Evolutionary conservation across 2,329 filamentous ascomycete species (phyloP).

Genomic region (Scedosporium dehoogii): DNA sequence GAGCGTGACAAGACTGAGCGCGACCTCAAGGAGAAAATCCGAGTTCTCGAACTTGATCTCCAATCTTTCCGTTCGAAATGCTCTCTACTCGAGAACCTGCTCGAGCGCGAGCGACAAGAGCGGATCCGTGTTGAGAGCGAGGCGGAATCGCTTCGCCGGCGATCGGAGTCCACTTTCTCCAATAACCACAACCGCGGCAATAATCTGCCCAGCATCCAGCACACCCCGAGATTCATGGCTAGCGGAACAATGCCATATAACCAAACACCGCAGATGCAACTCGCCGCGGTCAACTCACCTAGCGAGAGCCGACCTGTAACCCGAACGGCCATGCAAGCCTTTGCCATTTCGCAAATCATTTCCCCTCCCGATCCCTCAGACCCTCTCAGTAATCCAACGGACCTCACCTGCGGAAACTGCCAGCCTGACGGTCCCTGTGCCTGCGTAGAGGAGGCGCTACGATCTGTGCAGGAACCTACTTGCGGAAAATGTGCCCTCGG

Average conservation of each 20-base stretch:
- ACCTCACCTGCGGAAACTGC: conserved; percentile 46
- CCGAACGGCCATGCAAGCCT: conserved; percentile 25
- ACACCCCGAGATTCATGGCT: background rate
- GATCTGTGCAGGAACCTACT: conserved; percentile 35
- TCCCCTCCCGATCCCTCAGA: conserved; percentile 38
- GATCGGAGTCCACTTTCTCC: conserved; percentile 13
- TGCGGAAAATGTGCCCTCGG: conserved; percentile 58
- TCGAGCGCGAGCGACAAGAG: conserved; percentile 47
- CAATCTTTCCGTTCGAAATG: conserved; percentile 55
- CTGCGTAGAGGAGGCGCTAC: conserved; percentile 48
- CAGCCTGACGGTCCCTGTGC: conserved; percentile 42
- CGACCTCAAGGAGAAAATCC: conserved; percentile 47
- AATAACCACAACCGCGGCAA: conserved; percentile 7
- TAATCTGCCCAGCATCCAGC: conserved; percentile 9
- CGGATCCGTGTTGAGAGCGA: conserved; percentile 33
- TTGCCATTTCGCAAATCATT: conserved; percentile 49
- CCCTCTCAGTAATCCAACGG: conserved; percentile 19
- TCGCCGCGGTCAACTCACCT: background rate
- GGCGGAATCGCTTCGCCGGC: conserved; percentile 23
- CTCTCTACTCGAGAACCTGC: conserved; percentile 51
- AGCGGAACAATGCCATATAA: background rate
- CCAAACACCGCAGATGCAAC: background rate
- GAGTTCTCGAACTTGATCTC: conserved; percentile 52
- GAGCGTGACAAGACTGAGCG: conserved; percentile 46
- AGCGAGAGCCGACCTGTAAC: background rate